Percentiles rank a stretch among this genome's conserved stretches.
These are phyloP conservation scores for Melaleuca alternifolia DNA, from an alignment of 345 rosid species.

Conservation along the genomic window DNA sequence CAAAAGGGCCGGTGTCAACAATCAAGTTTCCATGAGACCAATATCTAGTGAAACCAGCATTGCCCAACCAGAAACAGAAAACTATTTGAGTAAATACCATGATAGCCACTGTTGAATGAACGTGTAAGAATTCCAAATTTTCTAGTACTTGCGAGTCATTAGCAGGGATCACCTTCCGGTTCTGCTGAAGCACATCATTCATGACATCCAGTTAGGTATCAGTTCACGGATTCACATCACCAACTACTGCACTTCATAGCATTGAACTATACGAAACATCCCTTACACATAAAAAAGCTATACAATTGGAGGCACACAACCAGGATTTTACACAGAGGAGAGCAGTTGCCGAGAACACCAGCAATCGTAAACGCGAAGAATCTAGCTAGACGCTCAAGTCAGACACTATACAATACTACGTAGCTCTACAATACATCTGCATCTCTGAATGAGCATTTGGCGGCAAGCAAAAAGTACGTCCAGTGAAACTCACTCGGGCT, in stretches of 20 bases:
- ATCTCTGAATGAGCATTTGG: not conserved
- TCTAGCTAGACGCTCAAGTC: not conserved
- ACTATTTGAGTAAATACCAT: not conserved
- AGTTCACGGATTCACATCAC: not conserved
- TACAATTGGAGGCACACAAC: not conserved
- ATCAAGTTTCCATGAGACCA: not conserved
- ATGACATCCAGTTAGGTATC: not conserved
- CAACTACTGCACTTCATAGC: not conserved
- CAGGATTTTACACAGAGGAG: not conserved
- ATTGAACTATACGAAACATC: not conserved
- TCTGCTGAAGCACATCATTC: not conserved
- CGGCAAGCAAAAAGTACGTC: not conserved
- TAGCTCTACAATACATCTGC: constrained; percentile 1
- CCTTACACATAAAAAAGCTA: not conserved
- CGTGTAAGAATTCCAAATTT: not conserved
- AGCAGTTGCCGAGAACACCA: not conserved
- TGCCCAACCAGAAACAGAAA: not conserved
- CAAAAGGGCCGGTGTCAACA: not conserved
- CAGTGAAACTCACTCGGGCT: constrained; percentile 25
- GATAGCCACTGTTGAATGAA: not conserved
- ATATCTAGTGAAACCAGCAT: not conserved
- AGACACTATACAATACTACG: not conserved
- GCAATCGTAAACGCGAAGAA: not conserved
- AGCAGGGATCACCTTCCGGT: not conserved
- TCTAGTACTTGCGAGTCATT: not conserved